Conservation (phyloP, 768 basidiomycete species). For the Neoboletus subvelutipes region DNA sequence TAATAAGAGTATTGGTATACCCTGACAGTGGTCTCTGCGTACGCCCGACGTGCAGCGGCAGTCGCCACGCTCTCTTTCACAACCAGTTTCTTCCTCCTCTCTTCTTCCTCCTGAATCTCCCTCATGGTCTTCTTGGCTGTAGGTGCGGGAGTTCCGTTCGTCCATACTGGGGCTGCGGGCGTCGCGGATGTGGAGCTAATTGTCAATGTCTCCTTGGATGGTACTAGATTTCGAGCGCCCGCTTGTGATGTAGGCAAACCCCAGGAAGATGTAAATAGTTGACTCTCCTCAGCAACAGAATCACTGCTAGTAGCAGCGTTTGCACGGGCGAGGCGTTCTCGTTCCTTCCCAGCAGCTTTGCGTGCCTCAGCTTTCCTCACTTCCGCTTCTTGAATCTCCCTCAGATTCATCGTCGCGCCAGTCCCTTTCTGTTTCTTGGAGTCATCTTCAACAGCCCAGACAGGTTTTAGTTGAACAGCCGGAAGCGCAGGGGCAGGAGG, state of each 20-base stretch:
- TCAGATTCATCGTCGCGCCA: slow-evolving; percentile 60
- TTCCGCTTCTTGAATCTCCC: slow-evolving; percentile 96
- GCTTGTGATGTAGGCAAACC: slow-evolving; percentile 83
- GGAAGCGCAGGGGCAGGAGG: slow-evolving; percentile 22
- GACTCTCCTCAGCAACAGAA: slow-evolving; percentile 52
- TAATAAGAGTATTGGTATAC: slow-evolving; percentile 35
- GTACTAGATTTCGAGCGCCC: slow-evolving; percentile 45
- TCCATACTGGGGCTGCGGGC: slow-evolving; percentile 64
- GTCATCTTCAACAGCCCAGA: slow-evolving; percentile 73
- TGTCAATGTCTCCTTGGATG: slow-evolving; percentile 43
- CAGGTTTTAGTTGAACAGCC: slow-evolving; percentile 44
- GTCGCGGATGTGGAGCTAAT: slow-evolving; percentile 29
- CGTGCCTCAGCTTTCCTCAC: slow-evolving; percentile 74
- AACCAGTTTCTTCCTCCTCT: slow-evolving; percentile 70
- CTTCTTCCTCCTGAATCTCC: slow-evolving; percentile 98
- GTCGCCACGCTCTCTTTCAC: slow-evolving; percentile 59
- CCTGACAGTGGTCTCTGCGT: slow-evolving; percentile 80
- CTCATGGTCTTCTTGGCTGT: slow-evolving; percentile 89
- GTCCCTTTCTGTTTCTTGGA: slow-evolving; percentile 51
- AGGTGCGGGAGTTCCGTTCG: slow-evolving; percentile 52
- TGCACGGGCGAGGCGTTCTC: slow-evolving; percentile 57
- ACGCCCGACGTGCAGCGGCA: slow-evolving; percentile 61
- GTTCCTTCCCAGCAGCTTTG: slow-evolving; percentile 72
- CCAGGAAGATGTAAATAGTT: slow-evolving; percentile 74
- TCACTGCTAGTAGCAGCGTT: slow-evolving; percentile 34